Conservation (phyloP, 768 basidiomycete species). For the Roridomyces roridus region DNA sequence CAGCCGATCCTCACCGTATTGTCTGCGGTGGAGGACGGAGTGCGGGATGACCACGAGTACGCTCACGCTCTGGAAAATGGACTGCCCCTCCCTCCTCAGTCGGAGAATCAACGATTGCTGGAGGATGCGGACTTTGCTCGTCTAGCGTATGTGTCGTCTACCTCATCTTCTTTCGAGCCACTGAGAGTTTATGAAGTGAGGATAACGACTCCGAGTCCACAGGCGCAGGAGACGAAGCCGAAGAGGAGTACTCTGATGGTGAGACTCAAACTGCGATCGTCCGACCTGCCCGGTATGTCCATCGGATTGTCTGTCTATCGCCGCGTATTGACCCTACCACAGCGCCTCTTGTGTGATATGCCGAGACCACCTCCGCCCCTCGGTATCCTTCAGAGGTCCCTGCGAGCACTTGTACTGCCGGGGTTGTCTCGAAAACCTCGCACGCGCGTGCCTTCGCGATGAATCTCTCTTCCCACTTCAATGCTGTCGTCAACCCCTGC, state of each 20-base stretch:
- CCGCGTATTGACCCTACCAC: neutral
- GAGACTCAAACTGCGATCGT: no score
- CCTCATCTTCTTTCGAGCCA: neutral
- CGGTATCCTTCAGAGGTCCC: conserved; percentile 40
- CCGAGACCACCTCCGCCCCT: conserved; percentile 35
- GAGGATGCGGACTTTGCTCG: conserved; percentile 18
- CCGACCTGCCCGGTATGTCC: neutral
- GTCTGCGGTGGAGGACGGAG: conserved; percentile 40
- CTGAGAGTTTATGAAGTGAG: neutral
- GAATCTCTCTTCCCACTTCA: conserved; percentile 59
- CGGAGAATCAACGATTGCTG: conserved; percentile 23
- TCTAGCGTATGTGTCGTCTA: neutral
- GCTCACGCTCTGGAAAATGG: conserved; percentile 45
- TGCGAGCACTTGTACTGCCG: conserved; percentile 56
- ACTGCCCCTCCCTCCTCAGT: conserved; percentile 32
- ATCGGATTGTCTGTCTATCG: no score
- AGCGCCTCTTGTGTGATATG: conserved; percentile 50
- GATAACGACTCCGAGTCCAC: neutral
- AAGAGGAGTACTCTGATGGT: no score
- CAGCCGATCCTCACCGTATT: conserved; percentile 36
- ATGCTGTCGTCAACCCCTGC: conserved; percentile 51
- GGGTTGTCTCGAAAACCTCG: conserved; percentile 48
- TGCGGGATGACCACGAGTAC: conserved; percentile 47
- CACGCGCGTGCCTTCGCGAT: conserved; percentile 48
- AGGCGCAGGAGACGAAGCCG: no score